These are phyloP conservation scores for Boletus subcaerulescens DNA, from an alignment of 768 basidiomycete genomes.

Conservation along the genomic window DNA sequence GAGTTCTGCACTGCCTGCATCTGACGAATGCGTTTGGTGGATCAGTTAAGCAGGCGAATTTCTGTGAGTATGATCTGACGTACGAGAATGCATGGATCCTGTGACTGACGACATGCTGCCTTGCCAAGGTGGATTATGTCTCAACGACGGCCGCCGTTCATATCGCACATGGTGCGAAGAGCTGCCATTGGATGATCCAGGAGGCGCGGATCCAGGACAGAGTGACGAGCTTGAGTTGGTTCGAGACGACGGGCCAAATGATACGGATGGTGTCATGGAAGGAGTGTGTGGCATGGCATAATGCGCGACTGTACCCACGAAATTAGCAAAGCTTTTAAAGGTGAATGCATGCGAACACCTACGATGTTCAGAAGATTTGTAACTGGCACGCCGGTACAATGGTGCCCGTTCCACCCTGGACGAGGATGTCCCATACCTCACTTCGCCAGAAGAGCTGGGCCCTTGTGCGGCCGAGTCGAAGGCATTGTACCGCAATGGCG, in stretches of 20 bases:
- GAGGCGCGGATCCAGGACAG: constrained; percentile 37
- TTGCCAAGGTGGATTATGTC: constrained; percentile 48
- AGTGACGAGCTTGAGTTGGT: constrained; percentile 54
- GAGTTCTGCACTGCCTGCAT: constrained; percentile 23
- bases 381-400: constrained; percentile 41
- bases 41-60: constrained; percentile 7
- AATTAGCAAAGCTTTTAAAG: constrained; percentile 1
- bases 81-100: constrained; percentile 41
- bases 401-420: constrained; percentile 34
- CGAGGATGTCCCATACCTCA: constrained; percentile 32
- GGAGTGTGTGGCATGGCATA: constrained; percentile 32
- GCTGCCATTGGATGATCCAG: constrained; percentile 39
- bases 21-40: constrained; percentile 7
- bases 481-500: constrained; percentile 40
- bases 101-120: constrained; percentile 38
- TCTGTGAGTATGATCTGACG: constrained; percentile 16
- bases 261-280: constrained; percentile 30
- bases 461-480: constrained; percentile 30
- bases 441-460: constrained; percentile 28
- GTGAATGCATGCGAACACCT: constrained; percentile 23
- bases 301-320: constrained; percentile 22
- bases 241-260: constrained; percentile 43
- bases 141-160: constrained; percentile 46
- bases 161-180: constrained; percentile 38
- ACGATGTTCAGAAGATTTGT: constrained; percentile 45